Evolutionary conservation across 371 early-diverging fungal genomes (phyloP), one percentile per base, ranked within the genome.

Genomic region (Mortierella sp.): DNA sequence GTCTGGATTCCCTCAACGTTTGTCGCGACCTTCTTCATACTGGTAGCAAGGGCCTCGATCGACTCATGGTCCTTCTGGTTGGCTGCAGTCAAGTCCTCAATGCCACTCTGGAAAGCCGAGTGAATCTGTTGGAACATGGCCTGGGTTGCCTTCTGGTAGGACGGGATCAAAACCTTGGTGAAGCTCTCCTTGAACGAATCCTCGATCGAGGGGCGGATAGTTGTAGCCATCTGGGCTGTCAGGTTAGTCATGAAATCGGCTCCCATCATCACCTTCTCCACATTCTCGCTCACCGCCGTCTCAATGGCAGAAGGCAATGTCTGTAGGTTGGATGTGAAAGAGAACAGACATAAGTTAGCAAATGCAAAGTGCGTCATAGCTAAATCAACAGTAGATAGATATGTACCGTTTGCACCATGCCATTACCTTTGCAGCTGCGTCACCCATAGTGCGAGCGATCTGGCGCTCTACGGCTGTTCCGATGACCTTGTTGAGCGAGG

Each of bases 231-330:
- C 57, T 84, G 76, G 16, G 77, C 77, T 14, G 88, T 84, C 43
- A 89, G 70, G 13, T 75, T 76, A 13, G 70, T 82, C 44, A 84
- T 67, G n/a, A 89, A 88, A 24, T 82, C 37, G 6, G 81, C 85
- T 72, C 91, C 91, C 74, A 87, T 82, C 72, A 88, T 90, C 26
- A 91, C 89, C n/a, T 79, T 89, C 31, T 89, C 90, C 46, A 88
- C 91, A 69, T 88, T 92, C 46, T 91, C 92, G 1, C 73, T 89
- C 1, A 90, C 89, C 0, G 92, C 88, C 1, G 74, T 88, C 26
- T 92, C 91, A 54, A 91, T 89, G 13, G 93, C 89, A 16, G 90
- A 57, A 31, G 88, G 87, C 28, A 88, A 72, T 21, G 74, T 76
- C 88, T 88, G 79, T 43, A 19, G 40, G 5, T 9, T 59, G 5